Evolutionary conservation across 805 yeast genomes (phyloP), one percentile per base, ranked within the genome.

Genomic region (Sugiyamaella lignohabitans): DNA sequence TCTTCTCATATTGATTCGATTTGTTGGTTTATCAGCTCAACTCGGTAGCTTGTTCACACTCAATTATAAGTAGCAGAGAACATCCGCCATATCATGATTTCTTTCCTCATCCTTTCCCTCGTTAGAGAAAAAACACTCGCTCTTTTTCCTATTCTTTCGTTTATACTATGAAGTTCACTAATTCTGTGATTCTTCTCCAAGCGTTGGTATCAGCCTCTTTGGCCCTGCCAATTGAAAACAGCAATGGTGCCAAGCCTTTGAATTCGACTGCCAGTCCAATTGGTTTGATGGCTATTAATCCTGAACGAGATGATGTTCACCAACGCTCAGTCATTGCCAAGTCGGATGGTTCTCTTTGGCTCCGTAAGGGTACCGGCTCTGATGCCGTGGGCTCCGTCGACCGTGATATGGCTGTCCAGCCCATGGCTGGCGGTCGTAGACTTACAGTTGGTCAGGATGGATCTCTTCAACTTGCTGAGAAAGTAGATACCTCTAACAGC

Each of bases 121-220:
- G n/a, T n/a, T n/a, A n/a, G n/a, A n/a, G n/a, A n/a, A n/a, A n/a
- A n/a, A n/a, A n/a, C n/a, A n/a, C n/a, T n/a, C n/a, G n/a, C n/a
- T n/a, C n/a, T n/a, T n/a, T n/a, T n/a, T n/a, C n/a, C n/a, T n/a
- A n/a, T n/a, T n/a, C n/a, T n/a, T n/a, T n/a, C n/a, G n/a, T n/a
- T n/a, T n/a, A n/a, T n/a, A n/a, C n/a, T 17, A 50, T 43, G 50
- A 47, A 47, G 36, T 40, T 41, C 29, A 29, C 21, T 20, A 39
- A 37, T 20, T 50, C 49, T 27, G 41, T 44, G 20, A 35, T 50
- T 5, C 39, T 47, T 27, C 38, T 42, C n/a, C 53, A 50, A 39
- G 39, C 43, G 22, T 36, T 50, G 32, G 34, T 45, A 8, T 23
- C 46, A 6, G 49, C 40, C 11, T 38, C 53, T 18, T 16, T 40